A percentile compares a stretch with the other conserved stretches of the same genome.
These are phyloP conservation scores for Scytalidium lignicola DNA, from an alignment of 2,329 filamentous ascomycete species.

Conservation along the genomic window DNA sequence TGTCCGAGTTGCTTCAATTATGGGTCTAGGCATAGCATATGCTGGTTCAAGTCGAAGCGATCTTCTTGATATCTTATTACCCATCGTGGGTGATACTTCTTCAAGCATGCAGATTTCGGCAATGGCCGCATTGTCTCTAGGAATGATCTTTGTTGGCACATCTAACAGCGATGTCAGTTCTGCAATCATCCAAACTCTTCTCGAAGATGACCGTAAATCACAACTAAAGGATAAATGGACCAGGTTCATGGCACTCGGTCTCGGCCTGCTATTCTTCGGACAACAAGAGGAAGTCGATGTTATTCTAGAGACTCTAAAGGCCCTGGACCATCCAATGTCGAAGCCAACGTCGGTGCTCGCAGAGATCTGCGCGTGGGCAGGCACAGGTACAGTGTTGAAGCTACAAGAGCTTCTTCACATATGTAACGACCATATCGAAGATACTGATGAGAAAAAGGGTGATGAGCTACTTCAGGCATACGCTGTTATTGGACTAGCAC, in stretches of 20 bases:
- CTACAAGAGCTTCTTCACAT: slow-evolving; percentile 95
- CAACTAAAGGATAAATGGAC: slow-evolving; percentile 98
- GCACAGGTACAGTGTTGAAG: slow-evolving; percentile 94
- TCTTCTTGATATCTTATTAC: slow-evolving; percentile 76
- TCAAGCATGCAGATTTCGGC: slow-evolving; percentile 93
- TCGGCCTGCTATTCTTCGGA: slow-evolving; percentile 92
- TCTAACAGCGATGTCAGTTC: slow-evolving; percentile 87
- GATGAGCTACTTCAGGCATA: slow-evolving; percentile 95
- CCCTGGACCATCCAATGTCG: slow-evolving; percentile 93
- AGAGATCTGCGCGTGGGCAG: slow-evolving; percentile 96
- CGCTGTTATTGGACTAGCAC: slow-evolving; percentile 85
- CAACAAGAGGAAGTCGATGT: slow-evolving; percentile 99
- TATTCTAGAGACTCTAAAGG: slow-evolving; percentile 92
- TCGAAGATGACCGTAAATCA: slow-evolving; percentile 86
- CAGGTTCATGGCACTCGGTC: slow-evolving; percentile 87
- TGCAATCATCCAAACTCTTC: slow-evolving; percentile 83
- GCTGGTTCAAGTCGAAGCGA: slow-evolving; percentile 91
- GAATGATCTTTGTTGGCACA: slow-evolving; percentile 88
- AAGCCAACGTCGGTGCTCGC: slow-evolving; percentile 92
- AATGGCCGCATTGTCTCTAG: slow-evolving; percentile 88
- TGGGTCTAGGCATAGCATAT: slow-evolving; percentile 92
- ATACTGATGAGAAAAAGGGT: slow-evolving; percentile 89
- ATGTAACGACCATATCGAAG: slow-evolving; percentile 95
- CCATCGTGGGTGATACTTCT: slow-evolving; percentile 78
- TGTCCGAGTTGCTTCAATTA: slow-evolving; percentile 80